Base-by-base conservation (phyloP, 768 basidiomycete species). In the Hericium rajendrae region DNA sequence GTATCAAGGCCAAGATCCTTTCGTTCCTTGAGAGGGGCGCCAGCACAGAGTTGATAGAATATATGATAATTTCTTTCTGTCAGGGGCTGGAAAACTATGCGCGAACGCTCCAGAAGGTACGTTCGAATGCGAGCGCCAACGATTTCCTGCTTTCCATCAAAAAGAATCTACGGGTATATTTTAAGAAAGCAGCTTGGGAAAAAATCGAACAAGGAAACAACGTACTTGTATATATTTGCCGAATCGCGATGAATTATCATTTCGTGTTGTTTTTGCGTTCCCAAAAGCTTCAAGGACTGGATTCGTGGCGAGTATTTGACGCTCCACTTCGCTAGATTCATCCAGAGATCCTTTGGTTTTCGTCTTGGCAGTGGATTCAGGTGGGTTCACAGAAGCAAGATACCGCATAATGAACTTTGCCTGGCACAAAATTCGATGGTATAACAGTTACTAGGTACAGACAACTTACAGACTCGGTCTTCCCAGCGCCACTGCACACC, bases 391-490 rank as follows among this genome's bases (percentile, higher is more conserved):
- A 1, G 95, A 97, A 12, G 97, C 97, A 64, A 99, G 86, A 72
- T 97, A 99, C 58, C 97, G 85, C 85, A 99, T 95, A 71, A 99
- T 99, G 75, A 94, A 94, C 76, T 99, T 98, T 53, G 97, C 90
- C 88, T 91, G 65, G 37, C 49, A 24, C 46, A 38, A 51, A 63
- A 57, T 52, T 49, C 12, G 56, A 13, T 52, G 57, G 51, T 22
- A 39, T 8, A 48, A 48, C 20, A 37, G 18, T 37, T 26, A 43
- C 53, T 46, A 55, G 12, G 12, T 2, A 8, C 6, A n/a, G 28
- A 38, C 32, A 46, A 63, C 84, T 70, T 64, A 91, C 95, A 54
- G 93, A 95, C 73, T 98, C 97, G 0, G 97, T 99, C 78, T 99
- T 99, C 56, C 97, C 97, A 55, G 97, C 97, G 73, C 97, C 97